phyloP scores from a whole-genome alignment of 2,329 filamentous ascomycete species.

The Sclerotinia minor region DNA sequence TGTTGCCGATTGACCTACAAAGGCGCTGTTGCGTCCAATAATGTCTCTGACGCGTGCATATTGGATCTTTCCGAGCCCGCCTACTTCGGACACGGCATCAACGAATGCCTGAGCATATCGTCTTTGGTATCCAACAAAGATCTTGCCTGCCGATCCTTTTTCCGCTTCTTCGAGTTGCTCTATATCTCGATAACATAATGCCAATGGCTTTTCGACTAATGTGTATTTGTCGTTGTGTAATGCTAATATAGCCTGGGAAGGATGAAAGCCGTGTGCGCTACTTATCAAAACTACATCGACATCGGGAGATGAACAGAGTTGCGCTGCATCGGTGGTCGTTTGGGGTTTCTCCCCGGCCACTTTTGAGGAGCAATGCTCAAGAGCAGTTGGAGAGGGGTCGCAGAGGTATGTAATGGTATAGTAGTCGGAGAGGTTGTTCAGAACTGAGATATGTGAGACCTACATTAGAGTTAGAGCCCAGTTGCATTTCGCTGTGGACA shows the following conservation, averaged over 20 bases:
- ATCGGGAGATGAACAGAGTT: conserved; percentile 25
- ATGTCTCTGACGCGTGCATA: conserved; percentile 55
- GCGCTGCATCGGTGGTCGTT: conserved; percentile 35
- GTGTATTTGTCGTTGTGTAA: conserved; percentile 56
- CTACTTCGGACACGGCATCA: conserved; percentile 56
- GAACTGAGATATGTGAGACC: conserved; percentile 52
- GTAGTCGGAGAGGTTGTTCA: conserved; percentile 45
- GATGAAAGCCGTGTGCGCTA: conserved; percentile 56
- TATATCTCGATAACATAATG: conserved; percentile 50
- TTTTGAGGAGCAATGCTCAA: conserved; percentile 44
- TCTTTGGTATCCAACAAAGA: conserved; percentile 63
- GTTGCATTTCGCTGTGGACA: not conserved
- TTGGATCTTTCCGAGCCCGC: conserved; percentile 50
- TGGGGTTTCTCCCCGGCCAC: conserved; percentile 22
- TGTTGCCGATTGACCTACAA: conserved; percentile 51
- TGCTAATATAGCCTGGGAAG: conserved; percentile 52
- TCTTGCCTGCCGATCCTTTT: conserved; percentile 43
- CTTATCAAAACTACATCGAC: conserved; percentile 49
- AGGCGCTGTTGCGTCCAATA: conserved; percentile 54
- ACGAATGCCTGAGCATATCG: conserved; percentile 59
- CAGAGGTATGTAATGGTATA: conserved; percentile 39
- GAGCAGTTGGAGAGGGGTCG: conserved; percentile 45
- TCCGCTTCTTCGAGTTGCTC: conserved; percentile 53
- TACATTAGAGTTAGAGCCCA: not conserved
- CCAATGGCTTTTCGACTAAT: conserved; percentile 60